Evolutionary conservation across 108 stramenopile genomes (phyloP).

Genomic region (Pseudonitzschia multiseries): DNA sequence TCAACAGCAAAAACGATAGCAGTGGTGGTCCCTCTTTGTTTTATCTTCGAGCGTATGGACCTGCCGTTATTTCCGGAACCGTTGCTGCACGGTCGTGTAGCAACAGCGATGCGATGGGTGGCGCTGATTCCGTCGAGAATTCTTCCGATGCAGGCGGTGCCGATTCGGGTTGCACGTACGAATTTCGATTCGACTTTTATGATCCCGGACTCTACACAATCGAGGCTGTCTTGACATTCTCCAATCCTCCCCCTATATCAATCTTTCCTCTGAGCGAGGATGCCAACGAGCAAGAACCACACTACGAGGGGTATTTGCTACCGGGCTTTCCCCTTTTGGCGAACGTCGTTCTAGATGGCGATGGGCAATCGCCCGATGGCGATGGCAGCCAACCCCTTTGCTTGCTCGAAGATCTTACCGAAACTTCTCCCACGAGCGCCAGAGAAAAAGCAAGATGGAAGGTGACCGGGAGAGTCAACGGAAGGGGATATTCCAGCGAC

Average conservation of each 20-base stretch:
- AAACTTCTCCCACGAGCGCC: conserved; percentile 29
- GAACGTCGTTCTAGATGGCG: conserved; percentile 14
- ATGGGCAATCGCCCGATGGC: background rate
- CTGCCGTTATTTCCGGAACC: conserved; percentile 47
- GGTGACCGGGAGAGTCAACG: conserved; percentile 28
- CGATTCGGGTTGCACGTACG: conserved; percentile 33
- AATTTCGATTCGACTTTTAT: conserved; percentile 35
- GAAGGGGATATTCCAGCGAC: conserved; percentile 19
- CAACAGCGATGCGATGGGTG: background rate
- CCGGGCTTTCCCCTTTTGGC: conserved; percentile 59
- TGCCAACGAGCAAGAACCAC: conserved; percentile 31
- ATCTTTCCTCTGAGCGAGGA: conserved; percentile 42
- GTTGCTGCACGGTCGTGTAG: background rate
- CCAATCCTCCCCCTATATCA: conserved; percentile 47
- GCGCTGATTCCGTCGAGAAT: background rate
- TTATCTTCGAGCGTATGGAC: conserved; percentile 73
- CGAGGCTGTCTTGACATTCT: conserved; percentile 75
- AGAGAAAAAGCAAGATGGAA: conserved; percentile 29
- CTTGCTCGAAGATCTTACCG: conserved; percentile 27
- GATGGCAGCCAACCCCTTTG: conserved; percentile 19
- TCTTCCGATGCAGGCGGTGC: no score
- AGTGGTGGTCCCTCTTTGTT: conserved; percentile 38
- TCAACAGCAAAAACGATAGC: background rate
- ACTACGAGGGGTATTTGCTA: conserved; percentile 78
- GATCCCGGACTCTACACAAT: conserved; percentile 70